Evolutionary conservation across 306 rosid genomes (phyloP), one percentile per base, ranked within the genome.

Genomic region (Vicia villosa): DNA sequence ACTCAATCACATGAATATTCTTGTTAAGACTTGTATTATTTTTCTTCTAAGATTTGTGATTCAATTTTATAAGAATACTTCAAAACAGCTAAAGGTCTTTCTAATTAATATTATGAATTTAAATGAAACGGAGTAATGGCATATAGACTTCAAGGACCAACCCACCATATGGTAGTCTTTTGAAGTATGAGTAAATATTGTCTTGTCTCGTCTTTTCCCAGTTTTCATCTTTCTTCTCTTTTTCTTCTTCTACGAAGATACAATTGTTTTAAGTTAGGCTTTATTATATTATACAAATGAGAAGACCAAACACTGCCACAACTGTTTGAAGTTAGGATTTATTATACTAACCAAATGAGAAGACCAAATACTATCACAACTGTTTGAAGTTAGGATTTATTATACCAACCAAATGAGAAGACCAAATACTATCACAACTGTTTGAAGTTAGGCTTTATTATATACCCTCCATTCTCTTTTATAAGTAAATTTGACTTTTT

Each of bases 111-210:
- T 69, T 74, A 56, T 16, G 59, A 60, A 73, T 77, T 63, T 73
- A 73, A 59, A 66, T 51, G 40, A 78, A 59, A 82, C 58, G 42
- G 66, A 69, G 61, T 24, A 74, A 65, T 73, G 61, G 46, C 69
- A 67, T 74, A 55, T 68, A 82, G 76, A 66, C 75, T 78, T 78
- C 78, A 70, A 78, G 75, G 86, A 70, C 81, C 83, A 78, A 74
- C 83, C 81, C 83, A 74, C 83, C 86, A 75, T 73, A 61, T 70
- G 69, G 81, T 74, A 74, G 69, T 78, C 70, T 64, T 62, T 78
- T 74, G 86, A 60, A 64, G 74, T 82, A 70, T 21, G 76, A 34
- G 83, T 54, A 74, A 74, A 59, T 70, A 32, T 74, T 64, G 75
- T 19, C 78, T 65, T 45, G 75, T 51, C 77, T 66, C 66, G 69